Conservation (phyloP, 2,329 filamentous ascomycete species). For the Aspergillus sp. region DNA sequence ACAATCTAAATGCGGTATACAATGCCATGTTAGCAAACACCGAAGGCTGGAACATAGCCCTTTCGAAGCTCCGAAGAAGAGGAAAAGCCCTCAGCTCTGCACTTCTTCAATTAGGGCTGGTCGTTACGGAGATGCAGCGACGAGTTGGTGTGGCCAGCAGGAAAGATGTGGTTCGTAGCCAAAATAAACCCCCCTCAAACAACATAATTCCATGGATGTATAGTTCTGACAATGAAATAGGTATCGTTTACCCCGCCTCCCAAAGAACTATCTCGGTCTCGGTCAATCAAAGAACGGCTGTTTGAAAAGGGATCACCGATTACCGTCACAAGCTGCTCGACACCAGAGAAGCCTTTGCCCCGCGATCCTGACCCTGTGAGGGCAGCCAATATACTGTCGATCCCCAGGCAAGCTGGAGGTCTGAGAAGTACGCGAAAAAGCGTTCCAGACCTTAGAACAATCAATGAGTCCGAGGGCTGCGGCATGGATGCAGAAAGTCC, state of each 20-base stretch:
- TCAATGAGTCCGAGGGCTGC: conserved; percentile 8
- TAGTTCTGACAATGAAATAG: conserved; percentile 7
- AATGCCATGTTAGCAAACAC: conserved; percentile 90
- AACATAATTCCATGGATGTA: neutral
- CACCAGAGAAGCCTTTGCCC: conserved; percentile 27
- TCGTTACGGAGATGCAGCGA: conserved; percentile 80
- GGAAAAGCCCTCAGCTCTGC: conserved; percentile 65
- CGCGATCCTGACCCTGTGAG: conserved; percentile 15
- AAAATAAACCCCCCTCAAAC: neutral
- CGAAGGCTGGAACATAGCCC: conserved; percentile 80
- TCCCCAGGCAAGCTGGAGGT: conserved; percentile 7
- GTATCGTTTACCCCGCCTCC: conserved; percentile 14
- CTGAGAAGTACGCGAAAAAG: conserved; percentile 10
- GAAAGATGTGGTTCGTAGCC: conserved; percentile 62
- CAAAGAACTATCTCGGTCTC: conserved; percentile 8
- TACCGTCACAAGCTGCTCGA: neutral
- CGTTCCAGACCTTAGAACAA: conserved; percentile 11
- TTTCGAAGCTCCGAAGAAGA: conserved; percentile 70
- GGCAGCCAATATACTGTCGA: conserved; percentile 5
- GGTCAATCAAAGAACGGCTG: conserved; percentile 19
- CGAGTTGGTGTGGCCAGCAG: conserved; percentile 79
- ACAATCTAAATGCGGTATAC: conserved; percentile 68
- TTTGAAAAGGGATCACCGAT: conserved; percentile 15
- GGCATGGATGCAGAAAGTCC: conserved; percentile 9
- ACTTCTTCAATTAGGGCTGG: conserved; percentile 67